phyloP scores from a whole-genome alignment of 2,329 filamentous ascomycete genomes.

The Berkeleyomyces basicola region DNA sequence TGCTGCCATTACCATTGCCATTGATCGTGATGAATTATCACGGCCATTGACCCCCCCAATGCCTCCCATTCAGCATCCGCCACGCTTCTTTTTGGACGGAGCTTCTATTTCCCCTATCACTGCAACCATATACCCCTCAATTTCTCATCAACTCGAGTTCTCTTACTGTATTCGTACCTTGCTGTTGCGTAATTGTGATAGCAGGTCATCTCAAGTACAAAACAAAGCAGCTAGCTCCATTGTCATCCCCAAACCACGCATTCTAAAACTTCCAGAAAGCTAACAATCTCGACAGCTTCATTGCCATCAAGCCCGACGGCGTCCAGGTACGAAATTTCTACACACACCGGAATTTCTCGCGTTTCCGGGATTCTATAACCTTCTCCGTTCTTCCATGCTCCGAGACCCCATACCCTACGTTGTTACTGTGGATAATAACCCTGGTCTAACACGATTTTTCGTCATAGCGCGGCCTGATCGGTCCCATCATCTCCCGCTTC shows the following conservation, averaged over 20 bases:
- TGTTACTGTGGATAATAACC: background rate
- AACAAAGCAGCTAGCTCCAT: constrained; percentile 17
- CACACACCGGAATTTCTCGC: background rate
- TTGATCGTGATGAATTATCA: too few species aligned
- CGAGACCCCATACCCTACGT: constrained; percentile 2
- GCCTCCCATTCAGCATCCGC: too few species aligned
- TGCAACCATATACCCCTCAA: too few species aligned
- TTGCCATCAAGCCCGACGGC: constrained; percentile 99
- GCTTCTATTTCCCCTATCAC: too few species aligned
- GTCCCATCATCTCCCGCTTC: constrained; percentile 95
- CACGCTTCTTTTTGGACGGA: too few species aligned
- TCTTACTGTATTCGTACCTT: too few species aligned
- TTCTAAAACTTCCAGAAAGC: background rate
- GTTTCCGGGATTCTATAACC: constrained; percentile 6
- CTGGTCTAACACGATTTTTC: constrained; percentile 7
- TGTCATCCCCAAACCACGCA: constrained; percentile 15
- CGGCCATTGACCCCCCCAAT: too few species aligned
- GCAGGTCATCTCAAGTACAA: background rate
- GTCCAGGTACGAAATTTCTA: constrained; percentile 62
- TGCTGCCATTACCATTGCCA: too few species aligned
- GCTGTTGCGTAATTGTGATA: background rate
- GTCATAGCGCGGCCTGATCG: constrained; percentile 79
- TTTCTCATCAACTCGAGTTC: too few species aligned
- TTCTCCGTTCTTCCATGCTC: constrained; percentile 7
- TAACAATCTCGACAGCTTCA: constrained; percentile 52